Conservation (phyloP, 148 eudicot genomes). For the Oxyria digyna region DNA sequence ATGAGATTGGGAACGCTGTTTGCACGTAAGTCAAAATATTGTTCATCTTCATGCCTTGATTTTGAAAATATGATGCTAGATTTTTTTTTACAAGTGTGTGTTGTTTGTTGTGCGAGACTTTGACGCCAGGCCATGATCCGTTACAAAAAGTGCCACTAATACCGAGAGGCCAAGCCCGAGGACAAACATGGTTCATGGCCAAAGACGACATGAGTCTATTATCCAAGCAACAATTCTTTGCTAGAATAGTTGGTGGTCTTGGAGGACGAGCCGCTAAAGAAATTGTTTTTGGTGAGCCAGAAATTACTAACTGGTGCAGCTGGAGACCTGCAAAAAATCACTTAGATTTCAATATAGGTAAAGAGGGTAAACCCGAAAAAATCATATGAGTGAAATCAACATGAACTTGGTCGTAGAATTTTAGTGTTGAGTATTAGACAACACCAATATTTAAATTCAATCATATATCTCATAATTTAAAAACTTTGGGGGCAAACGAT, state of each 20-base stretch:
- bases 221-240: constrained; percentile 59
- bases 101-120: constrained; percentile 30
- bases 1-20: constrained; percentile 78
- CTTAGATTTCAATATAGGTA: constrained; percentile 81
- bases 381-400: too few relatives aligned
- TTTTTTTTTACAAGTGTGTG: not conserved
- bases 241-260: constrained; percentile 69
- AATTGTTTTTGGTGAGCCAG: constrained; percentile 66
- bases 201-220: constrained; percentile 49
- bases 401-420: not conserved
- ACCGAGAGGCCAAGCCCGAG: constrained; percentile 80
- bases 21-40: constrained; percentile 51
- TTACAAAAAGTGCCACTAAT: constrained; percentile 76
- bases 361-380: too few relatives aligned
- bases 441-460: too few relatives aligned
- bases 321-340: constrained; percentile 65
- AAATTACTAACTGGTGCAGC: constrained; percentile 83
- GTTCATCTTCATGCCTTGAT: not conserved
- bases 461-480: too few relatives aligned
- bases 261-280: constrained; percentile 85
- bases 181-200: constrained; percentile 75
- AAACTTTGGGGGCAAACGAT: too few relatives aligned
- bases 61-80: too few relatives aligned
- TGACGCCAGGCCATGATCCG: constrained; percentile 64
- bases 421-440: too few relatives aligned